Evolutionary conservation across 345 rosid species (phyloP), one percentile per base, ranked within the genome.

Genomic region (Hypericum androsaemum): DNA sequence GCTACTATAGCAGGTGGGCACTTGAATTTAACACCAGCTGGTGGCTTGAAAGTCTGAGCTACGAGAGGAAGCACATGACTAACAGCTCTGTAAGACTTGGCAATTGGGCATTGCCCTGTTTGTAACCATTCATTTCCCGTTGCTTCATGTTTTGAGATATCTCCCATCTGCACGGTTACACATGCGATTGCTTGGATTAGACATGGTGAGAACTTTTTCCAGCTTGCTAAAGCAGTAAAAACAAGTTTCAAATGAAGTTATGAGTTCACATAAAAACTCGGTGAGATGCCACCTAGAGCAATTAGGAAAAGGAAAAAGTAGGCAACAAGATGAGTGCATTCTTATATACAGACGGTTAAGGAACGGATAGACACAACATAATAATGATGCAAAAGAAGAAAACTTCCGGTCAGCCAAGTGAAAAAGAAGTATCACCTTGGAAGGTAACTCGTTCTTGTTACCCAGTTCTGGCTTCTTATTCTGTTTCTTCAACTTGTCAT

Each of bases 1-100:
- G 89, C 83, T 52, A 86, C 80, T 37, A 89, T 64, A 39, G 86
- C 89, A 35, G 86, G 86, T 37, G 97, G 94, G 59, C 97, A 89
- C 64, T 60, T 80, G 39, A 74, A 59, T 56, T 83, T 86, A 62
- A 81, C 54, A 15, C 86, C 89, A 36, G 86, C 53, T 11, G 89
- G 84, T 39, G 71, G 81, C 64, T 73, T 78, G 55, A 89, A 70
- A 10, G 80, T 78, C 56, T 71, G 73, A 12, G 80, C 82, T 13
- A 86, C 75, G 13, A 89, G 80, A 37, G 97, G 95, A 46, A 89
- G 77, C 37, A 89, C 84, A 40, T 52, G 49, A 48, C 88, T 74
- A 6, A 79, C 84, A 32, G 94, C 95, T 75, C 89, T 76, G 57
- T 69, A 83, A 2, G 97, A 89, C 67, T 86, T 89, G 0, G 97